Evolutionary conservation across 306 rosid genomes (phyloP), one percentile per base, ranked within the genome.

Genomic region (Vigna radiata): DNA sequence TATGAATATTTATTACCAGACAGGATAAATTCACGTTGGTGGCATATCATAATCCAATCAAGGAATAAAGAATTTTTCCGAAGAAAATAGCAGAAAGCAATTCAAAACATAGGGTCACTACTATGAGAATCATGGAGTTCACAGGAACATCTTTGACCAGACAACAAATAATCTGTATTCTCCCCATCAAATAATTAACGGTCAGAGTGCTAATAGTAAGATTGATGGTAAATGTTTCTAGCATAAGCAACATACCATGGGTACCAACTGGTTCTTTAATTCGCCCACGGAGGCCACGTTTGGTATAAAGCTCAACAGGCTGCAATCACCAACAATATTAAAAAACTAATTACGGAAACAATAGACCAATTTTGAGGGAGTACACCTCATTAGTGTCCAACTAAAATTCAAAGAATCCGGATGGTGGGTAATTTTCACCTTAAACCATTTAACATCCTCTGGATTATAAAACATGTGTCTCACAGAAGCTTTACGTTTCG

Each of bases 221-320:
- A 81, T 69, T 23, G 49, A 76, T 4, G 53, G 19, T 23, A 25
- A 53, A 68, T 65, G 21, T 47, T 67, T 80, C 59, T 7, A 69
- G 8, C 86, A 56, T 76, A 88, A 90, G 85, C n/a, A 71, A 68
- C 91, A 63, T 85, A 95, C 98, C 99, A 76, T 95, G 99, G 79
- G 98, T 95, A 73, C 99, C 99, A 12, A 95, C 90, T 54, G 99
- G 92, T 79, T 95, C 99, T 86, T 92, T 95, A 41, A 92, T 85
- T 68, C 98, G 91, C 55, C 99, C 98, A 8, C 98, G 97, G 31
- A 90, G 95, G 49, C 97, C 99, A 19, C 93, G 80, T 72, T 95
- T 95, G 63, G 89, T 77, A 87, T 86, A 90, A 52, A 95, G 89
- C 80, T 95, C 99, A 29, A 95, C 97, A 54, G 99, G 99, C 99